phyloP scores from a whole-genome alignment of 768 basidiomycete species.

The Suillus bovinus region DNA sequence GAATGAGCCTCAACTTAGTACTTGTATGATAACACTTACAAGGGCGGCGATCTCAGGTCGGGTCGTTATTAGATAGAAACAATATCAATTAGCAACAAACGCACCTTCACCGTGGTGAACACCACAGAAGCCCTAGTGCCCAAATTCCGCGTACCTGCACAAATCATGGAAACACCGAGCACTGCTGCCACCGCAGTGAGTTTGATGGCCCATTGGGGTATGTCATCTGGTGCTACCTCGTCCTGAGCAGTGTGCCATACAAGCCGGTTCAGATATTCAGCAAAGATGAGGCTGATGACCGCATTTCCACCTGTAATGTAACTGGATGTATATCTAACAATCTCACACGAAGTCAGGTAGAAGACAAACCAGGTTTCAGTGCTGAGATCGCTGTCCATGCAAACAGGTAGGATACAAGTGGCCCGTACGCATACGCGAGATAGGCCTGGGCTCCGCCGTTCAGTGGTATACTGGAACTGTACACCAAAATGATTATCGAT shows the following conservation, averaged over 20 bases:
- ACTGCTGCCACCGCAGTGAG: slow-evolving; percentile 78
- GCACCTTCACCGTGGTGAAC: slow-evolving; percentile 87
- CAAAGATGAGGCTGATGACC: slow-evolving; percentile 86
- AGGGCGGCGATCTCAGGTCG: slow-evolving; percentile 57
- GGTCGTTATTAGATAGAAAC: slow-evolving; percentile 2
- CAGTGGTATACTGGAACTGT: slow-evolving; percentile 34
- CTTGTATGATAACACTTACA: slow-evolving; percentile 41
- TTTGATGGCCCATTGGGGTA: slow-evolving; percentile 93
- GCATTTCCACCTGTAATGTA: slow-evolving; percentile 61
- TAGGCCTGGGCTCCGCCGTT: slow-evolving; percentile 73
- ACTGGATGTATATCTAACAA: neutral
- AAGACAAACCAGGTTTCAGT: slow-evolving; percentile 69
- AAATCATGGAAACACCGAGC: slow-evolving; percentile 69
- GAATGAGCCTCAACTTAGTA: slow-evolving; percentile 8
- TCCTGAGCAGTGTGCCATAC: slow-evolving; percentile 75
- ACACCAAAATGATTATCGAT: neutral
- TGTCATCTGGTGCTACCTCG: slow-evolving; percentile 71
- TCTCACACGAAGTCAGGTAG: neutral
- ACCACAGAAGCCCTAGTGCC: slow-evolving; percentile 83
- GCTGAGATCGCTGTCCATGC: slow-evolving; percentile 94
- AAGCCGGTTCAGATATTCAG: slow-evolving; percentile 90
- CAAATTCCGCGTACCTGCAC: slow-evolving; percentile 72
- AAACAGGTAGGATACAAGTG: slow-evolving; percentile 86
- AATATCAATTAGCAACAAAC: slow-evolving; percentile 7
- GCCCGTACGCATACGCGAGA: slow-evolving; percentile 86